Evolutionary conservation across 2,329 filamentous ascomycete genomes (phyloP).

Genomic region (Alternaria brassicicola): DNA sequence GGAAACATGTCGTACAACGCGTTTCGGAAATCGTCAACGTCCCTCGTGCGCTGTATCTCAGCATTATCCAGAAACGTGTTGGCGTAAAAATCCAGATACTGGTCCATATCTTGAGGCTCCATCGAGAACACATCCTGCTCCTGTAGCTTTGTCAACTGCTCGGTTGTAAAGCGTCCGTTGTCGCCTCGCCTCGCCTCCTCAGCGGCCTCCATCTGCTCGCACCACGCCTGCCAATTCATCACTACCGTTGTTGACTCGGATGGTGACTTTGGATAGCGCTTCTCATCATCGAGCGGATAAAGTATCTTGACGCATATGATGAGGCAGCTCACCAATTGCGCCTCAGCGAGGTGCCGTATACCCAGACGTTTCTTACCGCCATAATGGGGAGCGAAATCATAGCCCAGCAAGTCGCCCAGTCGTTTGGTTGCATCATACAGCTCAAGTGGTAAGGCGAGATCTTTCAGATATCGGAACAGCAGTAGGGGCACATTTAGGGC

Average conservation of each 20-base stretch:
- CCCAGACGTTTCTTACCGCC: slow-evolving; percentile 24
- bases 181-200: slow-evolving; percentile 11
- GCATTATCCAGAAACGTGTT: slow-evolving; percentile 64
- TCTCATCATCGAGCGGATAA: slow-evolving; percentile 71
- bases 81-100: slow-evolving; percentile 80
- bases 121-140: slow-evolving; percentile 69
- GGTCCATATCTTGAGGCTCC: slow-evolving; percentile 67
- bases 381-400: slow-evolving; percentile 65
- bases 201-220: slow-evolving; percentile 17
- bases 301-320: slow-evolving; percentile 79
- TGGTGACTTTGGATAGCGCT: slow-evolving; percentile 57
- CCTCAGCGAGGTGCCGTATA: slow-evolving; percentile 64
- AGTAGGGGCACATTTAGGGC: slow-evolving; percentile 72
- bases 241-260: slow-evolving; percentile 64
- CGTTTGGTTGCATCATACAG: slow-evolving; percentile 65
- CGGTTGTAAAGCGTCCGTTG: slow-evolving; percentile 41
- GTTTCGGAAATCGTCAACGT: slow-evolving; percentile 49
- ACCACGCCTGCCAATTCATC: slow-evolving; percentile 78
- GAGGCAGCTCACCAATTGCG: slow-evolving; percentile 72
- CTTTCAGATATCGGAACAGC: slow-evolving; percentile 71
- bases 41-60: slow-evolving; percentile 40
- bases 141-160: slow-evolving; percentile 59
- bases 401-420: slow-evolving; percentile 58
- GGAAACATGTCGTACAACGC: slow-evolving; percentile 54
- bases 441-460: slow-evolving; percentile 77